Evolutionary conservation across 73 alveolate species (phyloP), one percentile per base, ranked within the genome.

Genomic region (Chromera velia): DNA sequence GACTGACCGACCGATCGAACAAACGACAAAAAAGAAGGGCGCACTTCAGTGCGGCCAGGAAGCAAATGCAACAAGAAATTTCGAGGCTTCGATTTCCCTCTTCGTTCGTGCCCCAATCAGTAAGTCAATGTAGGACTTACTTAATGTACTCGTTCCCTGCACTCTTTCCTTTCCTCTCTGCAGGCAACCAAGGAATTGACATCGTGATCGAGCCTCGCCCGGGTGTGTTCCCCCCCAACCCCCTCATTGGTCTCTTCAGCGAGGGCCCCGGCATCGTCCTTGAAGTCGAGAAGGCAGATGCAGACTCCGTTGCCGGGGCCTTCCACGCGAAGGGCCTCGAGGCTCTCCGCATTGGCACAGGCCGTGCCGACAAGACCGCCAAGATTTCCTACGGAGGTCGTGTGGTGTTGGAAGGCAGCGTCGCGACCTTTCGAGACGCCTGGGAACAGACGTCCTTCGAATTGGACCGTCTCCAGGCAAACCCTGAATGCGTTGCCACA

Each of bases 211-310:
- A 40, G 22, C 4, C 22, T 13, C 55, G 4, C 55, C 55, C 55
- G 55, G 55, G 22, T 7, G 4, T 13, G 55, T 4, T 40, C 55
- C n/a, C n/a, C n/a, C n/a, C n/a, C n/a, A 29, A 17, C 70, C n/a
- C 24, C 70, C 70, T 55, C 70, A 6, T 1, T 17, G 70, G 10
- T 29, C 30, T 55, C 32, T 80, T 80, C 70, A 33, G 76, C 74
- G 86, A 80, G 55, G 86, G 79, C 13, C 86, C 86, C 1, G 86
- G 86, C 33, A 80, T 80, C 55, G 74, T 80, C 74, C 70, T 66
- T 18, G 86, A 80, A 77, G 76, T 45, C 55, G 55, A 4, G 22
- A 40, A 40, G 55, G 55, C 55, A 4, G 13, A 40, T 13, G 55
- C 4, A 13, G 55, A 4, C 22, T 4, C 55, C 13, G 55, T 40